A percentile compares a stretch with the other conserved stretches of the same genome.
These are phyloP conservation scores for Saturnispora sekii DNA, from an alignment of 805 yeast genomes.

Conservation along the genomic window DNA sequence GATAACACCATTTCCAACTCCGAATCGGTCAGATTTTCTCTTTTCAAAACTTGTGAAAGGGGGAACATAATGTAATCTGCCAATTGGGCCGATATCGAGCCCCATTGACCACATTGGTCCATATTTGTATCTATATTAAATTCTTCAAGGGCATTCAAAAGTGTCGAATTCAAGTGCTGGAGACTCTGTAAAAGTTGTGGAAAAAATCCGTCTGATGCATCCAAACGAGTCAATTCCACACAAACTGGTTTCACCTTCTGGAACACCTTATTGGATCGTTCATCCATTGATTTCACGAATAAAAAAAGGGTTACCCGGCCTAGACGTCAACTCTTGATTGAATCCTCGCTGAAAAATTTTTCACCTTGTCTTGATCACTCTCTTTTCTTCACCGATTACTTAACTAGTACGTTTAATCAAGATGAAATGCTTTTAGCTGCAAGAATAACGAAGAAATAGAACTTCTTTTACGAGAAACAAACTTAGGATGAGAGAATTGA, in stretches of 20 bases:
- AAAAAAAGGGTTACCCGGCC: background rate
- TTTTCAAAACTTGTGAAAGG: slow-evolving; percentile 41
- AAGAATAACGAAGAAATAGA: no score
- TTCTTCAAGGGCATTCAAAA: slow-evolving; percentile 26
- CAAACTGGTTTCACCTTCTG: slow-evolving; percentile 2
- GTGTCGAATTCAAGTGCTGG: slow-evolving; percentile 17
- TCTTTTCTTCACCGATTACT: no score
- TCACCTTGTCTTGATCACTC: no score
- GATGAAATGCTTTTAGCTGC: no score
- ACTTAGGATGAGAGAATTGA: background rate
- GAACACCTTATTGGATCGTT: background rate
- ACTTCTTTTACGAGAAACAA: no score
- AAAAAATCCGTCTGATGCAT: no score
- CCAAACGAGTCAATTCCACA: background rate
- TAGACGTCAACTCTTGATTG: no score
- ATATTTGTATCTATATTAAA: background rate
- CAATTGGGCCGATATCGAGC: slow-evolving; percentile 28
- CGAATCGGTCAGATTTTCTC: slow-evolving; percentile 34
- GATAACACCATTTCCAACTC: slow-evolving; percentile 37
- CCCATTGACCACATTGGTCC: slow-evolving; percentile 1
- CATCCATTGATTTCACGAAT: no score
- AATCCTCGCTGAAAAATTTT: no score
- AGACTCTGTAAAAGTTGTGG: no score
- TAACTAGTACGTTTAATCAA: no score
- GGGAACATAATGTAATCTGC: slow-evolving; percentile 62